Conservation (phyloP, 2,329 filamentous ascomycete genomes). For the Huntiella moniliformis region DNA sequence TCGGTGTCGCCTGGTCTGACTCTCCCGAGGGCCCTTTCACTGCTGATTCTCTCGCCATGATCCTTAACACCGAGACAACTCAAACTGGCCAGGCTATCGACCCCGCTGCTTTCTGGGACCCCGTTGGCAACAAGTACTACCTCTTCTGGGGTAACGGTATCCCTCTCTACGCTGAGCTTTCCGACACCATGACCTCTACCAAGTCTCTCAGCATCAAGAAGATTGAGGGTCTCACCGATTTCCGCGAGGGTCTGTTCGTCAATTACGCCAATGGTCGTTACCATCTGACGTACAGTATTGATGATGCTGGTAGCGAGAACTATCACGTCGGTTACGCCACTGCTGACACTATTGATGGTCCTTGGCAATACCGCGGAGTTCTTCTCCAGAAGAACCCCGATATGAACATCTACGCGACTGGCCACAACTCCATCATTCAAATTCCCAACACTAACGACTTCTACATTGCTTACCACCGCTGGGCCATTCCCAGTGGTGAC, state of each 20-base stretch:
- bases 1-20: conserved; percentile 39
- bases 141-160: conserved; percentile 40
- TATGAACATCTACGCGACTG: conserved; percentile 26
- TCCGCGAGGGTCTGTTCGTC: conserved; percentile 26
- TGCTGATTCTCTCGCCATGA: conserved; percentile 33
- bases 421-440: conserved; percentile 27
- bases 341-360: conserved; percentile 19
- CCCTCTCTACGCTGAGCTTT: conserved; percentile 24
- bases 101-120: conserved; percentile 41
- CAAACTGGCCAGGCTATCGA: conserved; percentile 33
- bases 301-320: conserved; percentile 25
- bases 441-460: conserved; percentile 29
- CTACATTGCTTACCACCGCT: conserved; percentile 31
- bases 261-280: conserved; percentile 26
- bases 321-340: conserved; percentile 31
- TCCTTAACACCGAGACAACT: conserved; percentile 28
- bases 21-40: conserved; percentile 41
- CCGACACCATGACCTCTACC: conserved; percentile 27
- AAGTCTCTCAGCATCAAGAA: conserved; percentile 19
- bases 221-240: conserved; percentile 22
- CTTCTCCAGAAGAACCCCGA: conserved; percentile 24
- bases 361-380: conserved; percentile 26
- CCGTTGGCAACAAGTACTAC: conserved; percentile 35
- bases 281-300: conserved; percentile 30
- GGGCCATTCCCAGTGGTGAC: conserved; percentile 25